Conservation (phyloP, 257 asterid species). For the Nicotiana sylvestris region DNA sequence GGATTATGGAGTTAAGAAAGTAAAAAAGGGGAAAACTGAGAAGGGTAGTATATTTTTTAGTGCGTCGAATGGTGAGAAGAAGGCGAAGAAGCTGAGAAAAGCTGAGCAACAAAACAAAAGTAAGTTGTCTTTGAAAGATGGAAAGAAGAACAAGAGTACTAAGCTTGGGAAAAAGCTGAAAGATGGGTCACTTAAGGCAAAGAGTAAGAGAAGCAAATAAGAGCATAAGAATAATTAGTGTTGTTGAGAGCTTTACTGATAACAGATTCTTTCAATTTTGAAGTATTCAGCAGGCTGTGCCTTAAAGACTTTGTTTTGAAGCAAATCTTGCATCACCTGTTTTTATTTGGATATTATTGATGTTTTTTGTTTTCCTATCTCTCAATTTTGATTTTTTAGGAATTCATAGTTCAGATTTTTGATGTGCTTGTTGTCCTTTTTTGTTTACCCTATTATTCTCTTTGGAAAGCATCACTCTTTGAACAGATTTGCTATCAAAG, state of each 20-base stretch:
- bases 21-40: slow-evolving; percentile 17
- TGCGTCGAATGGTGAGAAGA: slow-evolving; percentile 14
- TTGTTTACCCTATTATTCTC: background rate
- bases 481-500: background rate
- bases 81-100: slow-evolving; percentile 6
- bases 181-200: slow-evolving; percentile 27
- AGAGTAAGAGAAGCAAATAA: slow-evolving; percentile 36
- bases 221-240: background rate
- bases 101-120: slow-evolving; percentile 17
- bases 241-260: background rate
- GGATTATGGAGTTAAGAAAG: slow-evolving; percentile 17
- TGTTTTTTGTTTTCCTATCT: background rate
- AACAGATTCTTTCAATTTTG: background rate
- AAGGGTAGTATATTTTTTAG: slow-evolving; percentile 8
- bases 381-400: background rate
- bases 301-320: background rate
- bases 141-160: slow-evolving; percentile 29
- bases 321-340: background rate
- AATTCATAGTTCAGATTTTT: background rate
- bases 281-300: background rate
- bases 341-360: background rate
- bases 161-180: slow-evolving; percentile 22
- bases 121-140: background rate
- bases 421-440: background rate
- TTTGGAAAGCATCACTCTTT: background rate